These are phyloP conservation scores for Penicillium fimorum DNA, from an alignment of 495 filamentous ascomycete species.

Conservation along the genomic window DNA sequence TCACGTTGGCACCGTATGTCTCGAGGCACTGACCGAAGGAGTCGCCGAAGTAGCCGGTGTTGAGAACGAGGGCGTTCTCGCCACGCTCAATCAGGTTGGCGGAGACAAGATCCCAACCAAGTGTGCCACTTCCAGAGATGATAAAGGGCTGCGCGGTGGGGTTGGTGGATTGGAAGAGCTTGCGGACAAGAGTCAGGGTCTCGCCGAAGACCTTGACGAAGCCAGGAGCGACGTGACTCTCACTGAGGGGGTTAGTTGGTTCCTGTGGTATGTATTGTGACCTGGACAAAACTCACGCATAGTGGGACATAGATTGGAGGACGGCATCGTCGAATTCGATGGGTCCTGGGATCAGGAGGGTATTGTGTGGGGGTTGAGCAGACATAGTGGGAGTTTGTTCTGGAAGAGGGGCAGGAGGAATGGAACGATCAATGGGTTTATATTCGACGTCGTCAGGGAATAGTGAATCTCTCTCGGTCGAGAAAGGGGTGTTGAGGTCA, in stretches of 20 bases:
- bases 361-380: conserved; percentile 72
- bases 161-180: conserved; percentile 86
- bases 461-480: conserved; percentile 56
- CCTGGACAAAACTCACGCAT: conserved; percentile 64
- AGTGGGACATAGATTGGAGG: conserved; percentile 91
- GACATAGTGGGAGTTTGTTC: conserved; percentile 57
- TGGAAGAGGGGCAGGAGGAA: conserved; percentile 27
- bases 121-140: conserved; percentile 88
- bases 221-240: conserved; percentile 84
- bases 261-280: background rate
- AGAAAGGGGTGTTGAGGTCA: conserved; percentile 66
- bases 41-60: conserved; percentile 96
- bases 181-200: conserved; percentile 79
- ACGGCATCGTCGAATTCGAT: conserved; percentile 99
- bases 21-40: conserved; percentile 89
- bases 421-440: conserved; percentile 46
- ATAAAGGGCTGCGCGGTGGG: conserved; percentile 86
- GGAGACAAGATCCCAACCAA: conserved; percentile 95
- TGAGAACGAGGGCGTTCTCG: conserved; percentile 87
- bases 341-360: conserved; percentile 90
- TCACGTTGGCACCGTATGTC: conserved; percentile 85
- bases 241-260: conserved; percentile 51
- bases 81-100: conserved; percentile 84
- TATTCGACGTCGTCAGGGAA: conserved; percentile 58
- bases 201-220: conserved; percentile 93